phyloP scores from a whole-genome alignment of 2,329 filamentous ascomycete genomes.

The Trichoderma koningiopsis region DNA sequence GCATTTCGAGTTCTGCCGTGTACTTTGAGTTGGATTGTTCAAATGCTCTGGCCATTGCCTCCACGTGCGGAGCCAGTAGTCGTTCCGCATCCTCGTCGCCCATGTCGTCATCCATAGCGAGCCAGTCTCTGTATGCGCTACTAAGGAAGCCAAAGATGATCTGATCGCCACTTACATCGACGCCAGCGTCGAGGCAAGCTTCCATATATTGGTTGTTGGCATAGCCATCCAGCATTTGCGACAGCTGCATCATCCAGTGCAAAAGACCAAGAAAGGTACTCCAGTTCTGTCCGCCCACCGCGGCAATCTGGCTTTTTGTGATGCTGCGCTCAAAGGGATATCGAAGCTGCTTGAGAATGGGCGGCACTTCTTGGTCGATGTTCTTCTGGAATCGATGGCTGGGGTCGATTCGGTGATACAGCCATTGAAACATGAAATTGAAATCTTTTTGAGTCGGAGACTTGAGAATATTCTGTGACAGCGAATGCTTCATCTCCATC shows the following conservation, averaged over 20 bases:
- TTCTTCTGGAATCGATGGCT: constrained; percentile 91
- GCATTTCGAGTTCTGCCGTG: constrained; percentile 75
- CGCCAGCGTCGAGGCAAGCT: constrained; percentile 81
- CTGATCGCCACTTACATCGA: constrained; percentile 85
- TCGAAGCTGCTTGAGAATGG: constrained; percentile 86
- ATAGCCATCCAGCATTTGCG: constrained; percentile 89
- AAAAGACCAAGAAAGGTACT: constrained; percentile 88
- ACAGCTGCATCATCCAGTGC: constrained; percentile 99
- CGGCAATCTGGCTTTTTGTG: constrained; percentile 92
- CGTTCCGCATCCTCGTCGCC: constrained; percentile 80
- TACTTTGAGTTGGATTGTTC: constrained; percentile 83
- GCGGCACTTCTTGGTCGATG: constrained; percentile 92
- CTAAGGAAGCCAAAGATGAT: constrained; percentile 95
- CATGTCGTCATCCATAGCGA: constrained; percentile 87
- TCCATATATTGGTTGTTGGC: constrained; percentile 79
- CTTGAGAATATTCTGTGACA: constrained; percentile 89
- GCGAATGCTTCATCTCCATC: constrained; percentile 91
- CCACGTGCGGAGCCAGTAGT: constrained; percentile 79
- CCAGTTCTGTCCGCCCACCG: constrained; percentile 97
- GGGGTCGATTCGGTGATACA: constrained; percentile 94
- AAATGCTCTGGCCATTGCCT: constrained; percentile 86
- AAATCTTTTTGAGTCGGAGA: constrained; percentile 98
- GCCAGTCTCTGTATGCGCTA: constrained; percentile 88
- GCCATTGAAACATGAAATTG: constrained; percentile 95
- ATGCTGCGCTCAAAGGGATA: constrained; percentile 96